phyloP scores from a whole-genome alignment of 2,329 filamentous ascomycete genomes.

The Fusarium udum region DNA sequence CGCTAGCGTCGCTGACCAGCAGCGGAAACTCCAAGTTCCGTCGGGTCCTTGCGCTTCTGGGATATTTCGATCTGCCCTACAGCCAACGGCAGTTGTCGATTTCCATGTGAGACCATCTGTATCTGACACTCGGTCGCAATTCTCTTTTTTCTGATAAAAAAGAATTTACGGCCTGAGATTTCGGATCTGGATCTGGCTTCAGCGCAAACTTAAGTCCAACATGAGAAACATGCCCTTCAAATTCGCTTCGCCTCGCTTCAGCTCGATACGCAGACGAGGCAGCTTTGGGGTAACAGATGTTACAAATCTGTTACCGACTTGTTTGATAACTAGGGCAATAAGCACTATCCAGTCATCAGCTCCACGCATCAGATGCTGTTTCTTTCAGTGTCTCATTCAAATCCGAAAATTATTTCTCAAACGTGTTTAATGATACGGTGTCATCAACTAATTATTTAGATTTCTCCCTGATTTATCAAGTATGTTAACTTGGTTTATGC shows the following conservation, averaged over 20 bases:
- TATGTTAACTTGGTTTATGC: background rate
- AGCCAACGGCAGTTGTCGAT: constrained; percentile 29
- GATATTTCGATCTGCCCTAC: constrained; percentile 16
- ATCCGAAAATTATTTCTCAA: background rate
- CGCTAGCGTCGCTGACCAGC: constrained; percentile 35
- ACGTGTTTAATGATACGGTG: background rate
- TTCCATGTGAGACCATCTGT: constrained; percentile 7
- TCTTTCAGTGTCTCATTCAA: background rate
- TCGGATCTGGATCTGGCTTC: background rate
- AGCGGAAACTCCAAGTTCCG: constrained; percentile 39
- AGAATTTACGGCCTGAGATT: background rate
- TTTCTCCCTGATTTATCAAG: background rate
- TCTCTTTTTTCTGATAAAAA: background rate
- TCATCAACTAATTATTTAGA: background rate
- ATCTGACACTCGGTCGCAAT: constrained; percentile 2
- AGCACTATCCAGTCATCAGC: background rate
- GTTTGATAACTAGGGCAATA: constrained; percentile 1
- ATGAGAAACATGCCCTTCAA: background rate
- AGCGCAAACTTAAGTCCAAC: constrained; percentile 3
- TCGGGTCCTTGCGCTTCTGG: constrained; percentile 19
- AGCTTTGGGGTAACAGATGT: constrained; percentile 18
- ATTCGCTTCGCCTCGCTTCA: background rate
- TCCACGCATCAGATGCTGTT: background rate
- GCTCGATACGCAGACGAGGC: constrained; percentile 13
- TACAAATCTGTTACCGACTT: constrained; percentile 6